These are phyloP conservation scores for Pseudocercospora musae DNA, from an alignment of 2,329 filamentous ascomycete genomes.

Conservation along the genomic window DNA sequence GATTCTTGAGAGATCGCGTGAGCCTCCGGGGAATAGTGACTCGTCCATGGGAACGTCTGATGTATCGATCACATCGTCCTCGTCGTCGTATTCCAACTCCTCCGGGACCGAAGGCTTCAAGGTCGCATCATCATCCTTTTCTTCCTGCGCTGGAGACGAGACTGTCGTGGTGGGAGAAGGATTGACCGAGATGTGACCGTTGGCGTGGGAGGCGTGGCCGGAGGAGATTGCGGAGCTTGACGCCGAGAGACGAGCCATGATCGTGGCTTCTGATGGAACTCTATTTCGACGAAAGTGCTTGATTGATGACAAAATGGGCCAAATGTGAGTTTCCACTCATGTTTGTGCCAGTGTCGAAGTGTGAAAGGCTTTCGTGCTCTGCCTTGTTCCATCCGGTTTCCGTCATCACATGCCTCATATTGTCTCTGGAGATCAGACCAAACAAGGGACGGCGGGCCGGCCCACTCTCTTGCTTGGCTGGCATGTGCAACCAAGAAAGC, in stretches of 20 bases:
- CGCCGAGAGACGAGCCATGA: slow-evolving; percentile 27
- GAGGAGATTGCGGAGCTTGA: slow-evolving; percentile 21
- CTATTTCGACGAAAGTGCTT: background rate
- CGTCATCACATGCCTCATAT: slow-evolving; percentile 3
- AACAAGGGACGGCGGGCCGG: background rate
- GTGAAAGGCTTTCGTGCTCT: slow-evolving; percentile 9
- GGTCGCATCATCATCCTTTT: background rate
- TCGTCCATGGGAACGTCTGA: slow-evolving; percentile 25
- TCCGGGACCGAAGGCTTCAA: background rate
- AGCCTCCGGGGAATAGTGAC: slow-evolving; percentile 41
- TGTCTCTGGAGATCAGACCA: background rate
- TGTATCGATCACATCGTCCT: slow-evolving; percentile 12
- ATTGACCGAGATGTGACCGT: slow-evolving; percentile 8
- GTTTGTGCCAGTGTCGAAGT: background rate
- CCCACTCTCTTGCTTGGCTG: background rate
- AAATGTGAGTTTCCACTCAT: background rate
- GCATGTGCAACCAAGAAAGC: background rate
- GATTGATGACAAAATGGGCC: background rate
- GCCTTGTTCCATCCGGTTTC: slow-evolving; percentile 7
- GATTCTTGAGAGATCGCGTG: slow-evolving; percentile 48
- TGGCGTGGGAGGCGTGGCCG: slow-evolving; percentile 8
- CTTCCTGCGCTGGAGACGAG: background rate
- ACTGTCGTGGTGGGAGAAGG: slow-evolving; percentile 2
- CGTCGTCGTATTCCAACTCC: slow-evolving; percentile 5
- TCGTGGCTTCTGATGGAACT: background rate